Percentiles rank a stretch among this genome's conserved stretches.
Evolutionary conservation across 139 green algal species (phyloP).

Genomic region (Klebsormidium nitens): DNA sequence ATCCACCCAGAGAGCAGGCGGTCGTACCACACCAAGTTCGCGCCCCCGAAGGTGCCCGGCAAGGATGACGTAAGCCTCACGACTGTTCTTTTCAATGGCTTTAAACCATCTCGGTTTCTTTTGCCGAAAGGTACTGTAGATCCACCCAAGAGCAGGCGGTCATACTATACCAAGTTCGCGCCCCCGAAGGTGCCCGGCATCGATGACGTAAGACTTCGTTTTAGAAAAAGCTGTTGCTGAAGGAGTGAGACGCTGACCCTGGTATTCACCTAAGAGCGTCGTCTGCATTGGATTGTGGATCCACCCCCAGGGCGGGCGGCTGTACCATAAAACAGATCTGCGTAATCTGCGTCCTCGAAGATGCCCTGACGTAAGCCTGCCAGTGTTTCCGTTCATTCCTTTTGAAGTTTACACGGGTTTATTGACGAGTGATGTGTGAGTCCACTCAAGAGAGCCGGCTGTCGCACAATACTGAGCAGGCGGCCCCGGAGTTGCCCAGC

Average conservation of each 20-base stretch:
- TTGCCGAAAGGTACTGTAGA: not conserved
- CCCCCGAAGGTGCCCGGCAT: conserved; percentile 70
- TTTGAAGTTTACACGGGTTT: too few relatives aligned
- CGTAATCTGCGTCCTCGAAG: too few relatives aligned
- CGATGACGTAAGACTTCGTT: conserved; percentile 52
- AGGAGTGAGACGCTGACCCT: too few relatives aligned
- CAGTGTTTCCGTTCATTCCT: too few relatives aligned
- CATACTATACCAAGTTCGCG: conserved; percentile 94
- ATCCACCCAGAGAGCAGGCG: conserved; percentile 85
- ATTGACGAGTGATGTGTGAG: not conserved
- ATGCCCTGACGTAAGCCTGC: too few relatives aligned
- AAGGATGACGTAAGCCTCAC: conserved; percentile 64
- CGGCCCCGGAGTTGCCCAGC: too few relatives aligned
- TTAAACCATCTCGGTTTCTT: not conserved
- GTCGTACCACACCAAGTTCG: conserved; percentile 95
- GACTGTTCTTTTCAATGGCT: not conserved
- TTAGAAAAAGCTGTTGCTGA: not conserved
- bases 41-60: conserved; percentile 70
- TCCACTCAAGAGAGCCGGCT: too few relatives aligned
- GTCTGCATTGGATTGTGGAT: too few relatives aligned
- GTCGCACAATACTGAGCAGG: too few relatives aligned
- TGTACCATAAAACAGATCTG: too few relatives aligned
- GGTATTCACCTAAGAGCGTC: too few relatives aligned
- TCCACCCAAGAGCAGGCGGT: conserved; percentile 76
- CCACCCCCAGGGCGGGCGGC: too few relatives aligned